Conservation (phyloP, 139 green algal genomes). For the Diplosphaera chodatii region DNA sequence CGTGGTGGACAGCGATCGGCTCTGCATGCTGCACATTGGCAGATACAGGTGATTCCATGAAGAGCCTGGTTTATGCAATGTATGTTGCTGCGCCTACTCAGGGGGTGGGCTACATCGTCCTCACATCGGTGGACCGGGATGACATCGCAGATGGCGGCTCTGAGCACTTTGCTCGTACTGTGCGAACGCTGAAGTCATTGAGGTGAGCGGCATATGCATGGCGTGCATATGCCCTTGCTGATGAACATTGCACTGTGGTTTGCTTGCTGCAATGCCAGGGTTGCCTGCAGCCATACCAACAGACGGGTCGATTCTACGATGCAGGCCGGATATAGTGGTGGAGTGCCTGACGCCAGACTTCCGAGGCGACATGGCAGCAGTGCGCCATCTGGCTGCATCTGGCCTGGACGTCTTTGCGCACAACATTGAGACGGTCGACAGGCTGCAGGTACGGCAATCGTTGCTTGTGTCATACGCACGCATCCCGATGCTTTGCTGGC, state of each 20-base stretch:
- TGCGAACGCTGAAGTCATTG: slow-evolving; percentile 46
- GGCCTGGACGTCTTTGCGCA: slow-evolving; percentile 97
- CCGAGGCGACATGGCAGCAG: slow-evolving; percentile 65
- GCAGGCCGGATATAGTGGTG: slow-evolving; percentile 70
- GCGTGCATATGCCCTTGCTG: no score
- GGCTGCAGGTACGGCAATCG: slow-evolving; percentile 65
- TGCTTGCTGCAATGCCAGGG: no score
- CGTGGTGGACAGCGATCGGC: no score
- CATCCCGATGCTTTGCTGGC: no score
- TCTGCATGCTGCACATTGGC: no score
- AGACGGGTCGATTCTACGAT: no score
- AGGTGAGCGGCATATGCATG: no score
- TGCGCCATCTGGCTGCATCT: slow-evolving; percentile 58
- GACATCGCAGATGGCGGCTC: slow-evolving; percentile 85
- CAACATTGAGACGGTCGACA: slow-evolving; percentile 95
- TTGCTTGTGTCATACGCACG: no score
- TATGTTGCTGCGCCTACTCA: neutral
- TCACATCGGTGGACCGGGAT: slow-evolving; percentile 86
- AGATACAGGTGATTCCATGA: no score
- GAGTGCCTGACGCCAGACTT: slow-evolving; percentile 95
- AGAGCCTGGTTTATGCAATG: neutral
- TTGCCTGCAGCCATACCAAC: no score
- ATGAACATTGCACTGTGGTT: no score
- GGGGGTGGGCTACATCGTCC: slow-evolving; percentile 84
- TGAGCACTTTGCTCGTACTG: slow-evolving; percentile 76